A percentile compares a stretch with the other conserved stretches of the same genome.
These are phyloP conservation scores for Salix purpurea DNA, from an alignment of 345 rosid genomes.

Conservation along the genomic window DNA sequence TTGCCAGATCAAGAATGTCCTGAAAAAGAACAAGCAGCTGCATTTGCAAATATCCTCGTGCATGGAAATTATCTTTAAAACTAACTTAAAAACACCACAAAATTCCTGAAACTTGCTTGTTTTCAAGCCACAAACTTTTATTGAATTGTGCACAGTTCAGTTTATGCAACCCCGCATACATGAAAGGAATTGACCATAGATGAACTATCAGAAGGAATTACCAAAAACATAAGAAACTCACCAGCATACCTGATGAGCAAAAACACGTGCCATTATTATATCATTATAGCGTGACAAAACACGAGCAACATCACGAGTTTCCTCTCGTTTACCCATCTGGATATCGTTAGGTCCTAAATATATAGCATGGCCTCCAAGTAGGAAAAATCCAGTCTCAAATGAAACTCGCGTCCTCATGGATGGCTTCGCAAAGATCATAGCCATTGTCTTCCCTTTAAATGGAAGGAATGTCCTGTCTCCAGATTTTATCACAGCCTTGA, in stretches of 20 bases:
- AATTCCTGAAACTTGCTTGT: neutral
- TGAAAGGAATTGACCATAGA: neutral
- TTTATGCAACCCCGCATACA: neutral
- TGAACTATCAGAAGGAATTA: neutral
- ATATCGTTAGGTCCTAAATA: slow-evolving; percentile 89
- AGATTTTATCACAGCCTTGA: slow-evolving; percentile 75
- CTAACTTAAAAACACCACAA: neutral
- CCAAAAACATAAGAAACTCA: slow-evolving; percentile 42
- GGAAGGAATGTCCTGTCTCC: slow-evolving; percentile 77
- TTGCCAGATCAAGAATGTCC: slow-evolving; percentile 92
- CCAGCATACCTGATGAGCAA: slow-evolving; percentile 97
- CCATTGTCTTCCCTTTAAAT: slow-evolving; percentile 89
- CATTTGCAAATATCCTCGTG: neutral
- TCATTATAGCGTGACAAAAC: slow-evolving; percentile 85
- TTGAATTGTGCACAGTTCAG: neutral
- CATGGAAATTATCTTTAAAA: neutral
- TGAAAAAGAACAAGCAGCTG: slow-evolving; percentile 28
- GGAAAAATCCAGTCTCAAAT: slow-evolving; percentile 88
- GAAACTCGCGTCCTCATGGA: slow-evolving; percentile 98
- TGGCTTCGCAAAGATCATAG: slow-evolving; percentile 94
- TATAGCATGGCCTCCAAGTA: slow-evolving; percentile 93
- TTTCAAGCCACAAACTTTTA: neutral
- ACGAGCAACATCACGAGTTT: slow-evolving; percentile 94
- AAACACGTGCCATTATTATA: slow-evolving; percentile 89
- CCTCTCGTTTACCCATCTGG: slow-evolving; percentile 96